Evolutionary conservation across 768 basidiomycete species (phyloP).

Genomic region (Lentinula edodes): DNA sequence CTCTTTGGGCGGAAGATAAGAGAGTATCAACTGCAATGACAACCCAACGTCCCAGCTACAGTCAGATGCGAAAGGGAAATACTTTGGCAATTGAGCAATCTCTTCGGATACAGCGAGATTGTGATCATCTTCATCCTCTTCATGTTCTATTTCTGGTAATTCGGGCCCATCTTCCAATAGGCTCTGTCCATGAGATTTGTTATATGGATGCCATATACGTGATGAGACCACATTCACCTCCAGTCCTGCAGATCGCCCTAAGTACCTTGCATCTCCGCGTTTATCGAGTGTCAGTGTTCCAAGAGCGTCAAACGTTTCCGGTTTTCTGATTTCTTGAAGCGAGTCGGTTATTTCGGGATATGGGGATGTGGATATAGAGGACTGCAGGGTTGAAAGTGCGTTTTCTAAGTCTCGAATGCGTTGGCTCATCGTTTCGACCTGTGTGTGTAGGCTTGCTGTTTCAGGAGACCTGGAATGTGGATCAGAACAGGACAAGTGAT

Average conservation of each 20-base stretch:
- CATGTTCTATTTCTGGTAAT: neutral
- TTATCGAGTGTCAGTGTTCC: neutral
- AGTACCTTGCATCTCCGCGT: conserved; percentile 4
- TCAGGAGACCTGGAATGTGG: conserved; percentile 39
- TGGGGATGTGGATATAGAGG: conserved; percentile 34
- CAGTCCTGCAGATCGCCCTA: conserved; percentile 10
- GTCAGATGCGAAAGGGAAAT: conserved; percentile 19
- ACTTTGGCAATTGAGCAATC: conserved; percentile 19
- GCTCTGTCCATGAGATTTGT: neutral
- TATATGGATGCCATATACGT: neutral
- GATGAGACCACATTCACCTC: neutral
- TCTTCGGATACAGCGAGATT: conserved; percentile 8
- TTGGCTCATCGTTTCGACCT: conserved; percentile 61
- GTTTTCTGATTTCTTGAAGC: neutral
- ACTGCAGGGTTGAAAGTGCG: conserved; percentile 55
- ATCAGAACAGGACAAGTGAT: conserved; percentile 19
- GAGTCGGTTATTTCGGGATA: neutral
- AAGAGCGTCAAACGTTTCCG: neutral
- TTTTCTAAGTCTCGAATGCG: conserved; percentile 67
- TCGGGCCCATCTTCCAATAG: neutral
- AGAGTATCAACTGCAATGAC: conserved; percentile 16
- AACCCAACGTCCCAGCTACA: conserved; percentile 14
- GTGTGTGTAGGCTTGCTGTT: conserved; percentile 57
- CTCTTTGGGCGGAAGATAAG: conserved; percentile 24
- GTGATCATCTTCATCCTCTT: conserved; percentile 10